Conservation (phyloP, 2,329 filamentous ascomycete genomes). For the Beauveria australis region DNA sequence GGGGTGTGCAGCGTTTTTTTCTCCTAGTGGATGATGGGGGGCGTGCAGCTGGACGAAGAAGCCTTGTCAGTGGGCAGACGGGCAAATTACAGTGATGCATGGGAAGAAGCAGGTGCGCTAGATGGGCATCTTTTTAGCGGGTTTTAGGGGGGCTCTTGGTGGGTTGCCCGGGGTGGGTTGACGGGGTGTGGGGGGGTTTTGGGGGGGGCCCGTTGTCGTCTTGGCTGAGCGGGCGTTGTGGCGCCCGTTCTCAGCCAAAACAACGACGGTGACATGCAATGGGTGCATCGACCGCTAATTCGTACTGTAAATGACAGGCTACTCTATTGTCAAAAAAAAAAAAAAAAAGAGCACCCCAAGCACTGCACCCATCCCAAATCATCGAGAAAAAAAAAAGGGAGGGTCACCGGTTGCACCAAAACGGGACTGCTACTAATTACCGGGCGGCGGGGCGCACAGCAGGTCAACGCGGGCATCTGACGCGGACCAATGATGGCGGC, state of each 20-base stretch:
- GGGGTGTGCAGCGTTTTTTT: constrained; percentile 3
- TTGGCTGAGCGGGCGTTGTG: too few species aligned
- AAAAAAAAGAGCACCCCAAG: too few species aligned
- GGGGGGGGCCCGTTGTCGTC: too few species aligned
- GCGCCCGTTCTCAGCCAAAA: too few species aligned
- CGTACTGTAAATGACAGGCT: too few species aligned
- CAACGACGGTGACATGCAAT: too few species aligned
- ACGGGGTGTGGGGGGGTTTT: background rate
- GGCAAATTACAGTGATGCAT: constrained; percentile 10
- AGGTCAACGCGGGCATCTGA: constrained; percentile 6
- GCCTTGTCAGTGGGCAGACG: background rate
- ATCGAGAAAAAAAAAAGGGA: background rate
- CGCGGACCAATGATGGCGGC: constrained; percentile 7
- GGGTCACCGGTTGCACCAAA: background rate
- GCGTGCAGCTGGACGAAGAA: background rate
- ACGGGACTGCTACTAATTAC: background rate
- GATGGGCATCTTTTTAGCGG: constrained; percentile 4
- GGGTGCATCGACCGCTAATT: too few species aligned
- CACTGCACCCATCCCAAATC: too few species aligned
- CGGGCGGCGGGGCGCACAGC: constrained; percentile 2
- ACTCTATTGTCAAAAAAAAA: too few species aligned
- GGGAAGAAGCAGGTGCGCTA: background rate
- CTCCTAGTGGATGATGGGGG: background rate
- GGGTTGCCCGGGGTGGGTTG: background rate
- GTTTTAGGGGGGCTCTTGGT: background rate